A percentile compares a stretch with the other conserved stretches of the same genome.
phyloP scores from a whole-genome alignment of 2,329 filamentous ascomycete species.

The Albophoma yamanashiensis region DNA sequence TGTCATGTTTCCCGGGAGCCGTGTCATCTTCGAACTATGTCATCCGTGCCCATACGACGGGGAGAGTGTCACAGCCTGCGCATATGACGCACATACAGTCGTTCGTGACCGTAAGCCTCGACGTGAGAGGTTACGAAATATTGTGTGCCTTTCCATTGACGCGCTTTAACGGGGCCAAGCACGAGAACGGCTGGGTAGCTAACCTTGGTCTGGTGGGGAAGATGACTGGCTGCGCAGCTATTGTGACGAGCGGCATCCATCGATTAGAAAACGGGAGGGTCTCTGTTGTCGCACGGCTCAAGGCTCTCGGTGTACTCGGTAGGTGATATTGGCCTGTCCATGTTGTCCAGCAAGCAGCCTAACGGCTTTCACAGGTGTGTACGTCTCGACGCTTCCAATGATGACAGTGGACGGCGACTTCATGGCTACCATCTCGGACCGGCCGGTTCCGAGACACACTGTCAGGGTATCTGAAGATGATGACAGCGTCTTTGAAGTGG shows the following conservation, averaged over 20 bases:
- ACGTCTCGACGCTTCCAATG: slow-evolving; percentile 57
- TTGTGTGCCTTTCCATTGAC: slow-evolving; percentile 62
- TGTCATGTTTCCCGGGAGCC: slow-evolving; percentile 65
- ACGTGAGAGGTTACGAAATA: slow-evolving; percentile 65
- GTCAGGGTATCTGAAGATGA: slow-evolving; percentile 47
- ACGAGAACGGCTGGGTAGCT: slow-evolving; percentile 40
- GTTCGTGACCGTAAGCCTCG: slow-evolving; percentile 53
- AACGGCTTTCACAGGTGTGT: slow-evolving; percentile 43
- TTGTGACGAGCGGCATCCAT: slow-evolving; percentile 51
- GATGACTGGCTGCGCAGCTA: slow-evolving; percentile 79
- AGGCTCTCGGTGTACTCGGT: slow-evolving; percentile 69
- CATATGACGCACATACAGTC: slow-evolving; percentile 30
- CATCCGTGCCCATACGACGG: slow-evolving; percentile 60
- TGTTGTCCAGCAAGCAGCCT: background rate
- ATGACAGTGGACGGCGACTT: slow-evolving; percentile 54
- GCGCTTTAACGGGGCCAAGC: slow-evolving; percentile 35
- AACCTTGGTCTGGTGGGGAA: slow-evolving; percentile 73
- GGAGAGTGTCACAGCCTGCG: slow-evolving; percentile 46
- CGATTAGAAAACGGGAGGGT: slow-evolving; percentile 46
- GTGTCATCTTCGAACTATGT: slow-evolving; percentile 50
- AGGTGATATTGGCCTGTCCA: slow-evolving; percentile 13
- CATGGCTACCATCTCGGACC: slow-evolving; percentile 64
- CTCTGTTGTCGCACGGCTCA: slow-evolving; percentile 57
- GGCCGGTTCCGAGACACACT: slow-evolving; percentile 55
- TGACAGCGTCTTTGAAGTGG: slow-evolving; percentile 59